phyloP scores from a whole-genome alignment of 2,329 filamentous ascomycete genomes.

The Dactylellina parvicollis region DNA sequence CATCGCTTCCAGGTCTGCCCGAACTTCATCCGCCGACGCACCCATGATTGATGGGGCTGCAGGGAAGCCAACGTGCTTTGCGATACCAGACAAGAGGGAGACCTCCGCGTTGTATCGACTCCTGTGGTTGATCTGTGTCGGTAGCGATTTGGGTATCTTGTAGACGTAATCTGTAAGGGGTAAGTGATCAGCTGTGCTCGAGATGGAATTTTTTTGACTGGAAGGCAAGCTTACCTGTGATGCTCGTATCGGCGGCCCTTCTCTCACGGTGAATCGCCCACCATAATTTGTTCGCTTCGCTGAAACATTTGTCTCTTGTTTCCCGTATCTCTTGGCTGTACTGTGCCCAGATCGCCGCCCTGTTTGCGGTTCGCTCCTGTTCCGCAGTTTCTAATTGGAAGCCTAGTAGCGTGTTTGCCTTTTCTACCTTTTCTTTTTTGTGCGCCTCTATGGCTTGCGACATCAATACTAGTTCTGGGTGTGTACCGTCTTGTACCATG shows the following conservation, averaged over 20 bases:
- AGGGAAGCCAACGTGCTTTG: slow-evolving; percentile 95
- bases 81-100: slow-evolving; percentile 85
- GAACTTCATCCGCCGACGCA: slow-evolving; percentile 76
- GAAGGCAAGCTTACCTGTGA: slow-evolving; percentile 56
- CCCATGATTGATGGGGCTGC: slow-evolving; percentile 86
- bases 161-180: slow-evolving; percentile 83
- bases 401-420: slow-evolving; percentile 77
- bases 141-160: slow-evolving; percentile 78
- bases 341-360: slow-evolving; percentile 86
- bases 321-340: slow-evolving; percentile 89
- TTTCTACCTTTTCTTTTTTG: slow-evolving; percentile 79
- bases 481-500: slow-evolving; percentile 72
- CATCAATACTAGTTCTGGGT: slow-evolving; percentile 91
- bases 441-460: slow-evolving; percentile 85
- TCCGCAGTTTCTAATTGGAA: slow-evolving; percentile 79
- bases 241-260: slow-evolving; percentile 63
- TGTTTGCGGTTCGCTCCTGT: slow-evolving; percentile 79
- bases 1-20: slow-evolving; percentile 89
- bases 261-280: slow-evolving; percentile 92
- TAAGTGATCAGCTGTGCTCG: slow-evolving; percentile 61
- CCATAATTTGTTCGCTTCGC: slow-evolving; percentile 85
- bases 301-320: slow-evolving; percentile 79
- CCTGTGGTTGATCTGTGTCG: slow-evolving; percentile 83
- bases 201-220: background rate
- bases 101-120: slow-evolving; percentile 95